Conservation (phyloP, 768 basidiomycete genomes). For the Boletus rubroflammeus region DNA sequence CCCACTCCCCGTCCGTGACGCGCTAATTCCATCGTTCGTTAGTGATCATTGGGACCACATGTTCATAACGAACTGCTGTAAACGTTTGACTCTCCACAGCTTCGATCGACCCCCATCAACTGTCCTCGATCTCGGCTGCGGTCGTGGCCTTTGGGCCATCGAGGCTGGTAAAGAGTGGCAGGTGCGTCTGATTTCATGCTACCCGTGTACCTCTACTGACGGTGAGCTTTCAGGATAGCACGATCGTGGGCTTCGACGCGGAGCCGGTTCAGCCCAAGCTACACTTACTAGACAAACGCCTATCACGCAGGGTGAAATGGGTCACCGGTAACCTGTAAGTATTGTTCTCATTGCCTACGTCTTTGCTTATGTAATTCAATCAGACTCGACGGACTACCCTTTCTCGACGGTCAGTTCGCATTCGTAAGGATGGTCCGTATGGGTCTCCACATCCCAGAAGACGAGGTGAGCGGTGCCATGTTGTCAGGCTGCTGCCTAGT, state of each 20-base stretch:
- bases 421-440: constrained; percentile 62
- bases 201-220: background rate
- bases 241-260: constrained; percentile 59
- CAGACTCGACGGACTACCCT: constrained; percentile 66
- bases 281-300: constrained; percentile 33
- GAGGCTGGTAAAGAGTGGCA: constrained; percentile 66
- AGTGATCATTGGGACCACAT: constrained; percentile 74
- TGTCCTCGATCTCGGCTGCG: constrained; percentile 70
- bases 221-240: constrained; percentile 41
- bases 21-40: constrained; percentile 2
- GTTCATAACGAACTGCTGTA: constrained; percentile 50
- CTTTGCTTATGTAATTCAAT: constrained; percentile 5
- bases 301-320: constrained; percentile 58
- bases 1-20: background rate
- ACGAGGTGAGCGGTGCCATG: constrained; percentile 45
- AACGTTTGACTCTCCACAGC: constrained; percentile 50
- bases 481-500: background rate
- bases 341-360: constrained; percentile 15
- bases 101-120: constrained; percentile 48
- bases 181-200: constrained; percentile 35
- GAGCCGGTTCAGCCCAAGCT: constrained; percentile 50
- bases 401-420: constrained; percentile 54
- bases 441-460: constrained; percentile 68
- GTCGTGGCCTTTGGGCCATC: constrained; percentile 67
- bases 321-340: constrained; percentile 74